Percentiles rank a stretch among this genome's conserved stretches.
Evolutionary conservation across 2,329 filamentous ascomycete species (phyloP).

Genomic region (Botrytis hyacinthi): DNA sequence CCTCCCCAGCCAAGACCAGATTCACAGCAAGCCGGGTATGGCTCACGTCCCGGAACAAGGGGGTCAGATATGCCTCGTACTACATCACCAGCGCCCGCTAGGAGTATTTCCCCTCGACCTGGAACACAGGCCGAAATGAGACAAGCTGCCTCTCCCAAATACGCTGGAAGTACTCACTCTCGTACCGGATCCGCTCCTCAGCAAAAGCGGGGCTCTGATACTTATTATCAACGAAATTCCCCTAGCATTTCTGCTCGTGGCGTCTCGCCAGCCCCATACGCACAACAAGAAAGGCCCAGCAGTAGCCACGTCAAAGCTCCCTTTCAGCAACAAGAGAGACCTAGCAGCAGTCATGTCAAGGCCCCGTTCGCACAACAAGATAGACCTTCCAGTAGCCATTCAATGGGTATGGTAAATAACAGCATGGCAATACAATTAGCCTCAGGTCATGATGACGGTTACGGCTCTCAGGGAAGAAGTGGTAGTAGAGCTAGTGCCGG

Average conservation of each 20-base stretch:
- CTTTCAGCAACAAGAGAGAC: slow-evolving; percentile 45
- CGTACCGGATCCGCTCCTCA: slow-evolving; percentile 42
- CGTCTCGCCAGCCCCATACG: slow-evolving; percentile 44
- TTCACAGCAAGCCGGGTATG: slow-evolving; percentile 34
- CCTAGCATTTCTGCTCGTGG: slow-evolving; percentile 46
- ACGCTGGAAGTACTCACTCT: slow-evolving; percentile 43
- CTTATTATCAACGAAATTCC: slow-evolving; percentile 52
- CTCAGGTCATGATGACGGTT: slow-evolving; percentile 52
- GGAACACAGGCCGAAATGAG: slow-evolving; percentile 49
- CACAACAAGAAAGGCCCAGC: slow-evolving; percentile 47
- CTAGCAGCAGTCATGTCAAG: slow-evolving; percentile 45
- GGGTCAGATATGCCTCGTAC: slow-evolving; percentile 58
- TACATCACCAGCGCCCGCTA: slow-evolving; percentile 66
- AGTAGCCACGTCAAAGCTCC: slow-evolving; percentile 43
- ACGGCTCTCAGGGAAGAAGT: slow-evolving; percentile 54
- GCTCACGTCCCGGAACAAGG: slow-evolving; percentile 57
- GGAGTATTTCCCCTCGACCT: slow-evolving; percentile 63
- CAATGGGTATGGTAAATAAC: slow-evolving; percentile 20
- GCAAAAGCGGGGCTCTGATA: slow-evolving; percentile 47
- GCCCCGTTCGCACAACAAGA: slow-evolving; percentile 32
- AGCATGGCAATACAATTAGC: slow-evolving; percentile 68
- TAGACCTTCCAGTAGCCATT: slow-evolving; percentile 19
- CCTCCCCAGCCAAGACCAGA: slow-evolving; percentile 35
- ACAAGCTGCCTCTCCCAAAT: slow-evolving; percentile 59
- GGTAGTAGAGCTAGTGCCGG: slow-evolving; percentile 49